phyloP scores from a whole-genome alignment of 352 stramenopile genomes.

The Globisporangium rhizosaccharum region DNA sequence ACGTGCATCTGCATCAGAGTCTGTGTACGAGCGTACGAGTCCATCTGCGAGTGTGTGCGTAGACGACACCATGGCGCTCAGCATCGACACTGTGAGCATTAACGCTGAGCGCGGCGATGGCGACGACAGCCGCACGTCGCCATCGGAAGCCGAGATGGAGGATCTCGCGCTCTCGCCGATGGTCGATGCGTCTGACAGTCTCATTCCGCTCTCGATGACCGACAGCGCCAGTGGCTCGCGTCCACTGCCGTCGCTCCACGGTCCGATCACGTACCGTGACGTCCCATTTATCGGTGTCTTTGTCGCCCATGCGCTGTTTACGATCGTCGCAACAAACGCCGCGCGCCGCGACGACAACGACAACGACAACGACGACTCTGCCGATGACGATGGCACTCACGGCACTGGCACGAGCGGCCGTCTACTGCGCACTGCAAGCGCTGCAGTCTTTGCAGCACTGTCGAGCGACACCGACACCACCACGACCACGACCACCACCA shows the following conservation, averaged over 20 bases:
- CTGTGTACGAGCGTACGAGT: too few relatives aligned
- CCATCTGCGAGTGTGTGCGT: too few relatives aligned
- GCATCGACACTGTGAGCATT: constrained; percentile 15
- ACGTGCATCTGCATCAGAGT: too few relatives aligned
- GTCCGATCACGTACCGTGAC: constrained; percentile 56
- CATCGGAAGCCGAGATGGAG: constrained; percentile 33
- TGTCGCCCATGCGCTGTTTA: constrained; percentile 43
- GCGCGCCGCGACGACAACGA: not conserved
- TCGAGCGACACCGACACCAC: constrained; percentile 1
- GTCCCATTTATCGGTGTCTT: constrained; percentile 46
- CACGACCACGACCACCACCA: too few relatives aligned
- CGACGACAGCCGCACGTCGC: not conserved
- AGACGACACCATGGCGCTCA: constrained; percentile 8
- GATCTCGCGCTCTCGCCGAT: constrained; percentile 55
- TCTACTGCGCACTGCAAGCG: too few relatives aligned
- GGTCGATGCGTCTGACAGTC: constrained; percentile 29
- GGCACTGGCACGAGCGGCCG: too few relatives aligned
- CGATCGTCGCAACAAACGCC: constrained; percentile 32
- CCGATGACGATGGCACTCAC: too few relatives aligned
- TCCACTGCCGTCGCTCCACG: constrained; percentile 56
- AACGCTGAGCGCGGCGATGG: constrained; percentile 7
- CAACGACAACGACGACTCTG: not conserved
- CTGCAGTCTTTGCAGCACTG: too few relatives aligned
- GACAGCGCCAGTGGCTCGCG: constrained; percentile 50
- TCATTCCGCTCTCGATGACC: constrained; percentile 69